phyloP scores from a whole-genome alignment of 441 rosid species.

The Adansonia rubrostipa region DNA sequence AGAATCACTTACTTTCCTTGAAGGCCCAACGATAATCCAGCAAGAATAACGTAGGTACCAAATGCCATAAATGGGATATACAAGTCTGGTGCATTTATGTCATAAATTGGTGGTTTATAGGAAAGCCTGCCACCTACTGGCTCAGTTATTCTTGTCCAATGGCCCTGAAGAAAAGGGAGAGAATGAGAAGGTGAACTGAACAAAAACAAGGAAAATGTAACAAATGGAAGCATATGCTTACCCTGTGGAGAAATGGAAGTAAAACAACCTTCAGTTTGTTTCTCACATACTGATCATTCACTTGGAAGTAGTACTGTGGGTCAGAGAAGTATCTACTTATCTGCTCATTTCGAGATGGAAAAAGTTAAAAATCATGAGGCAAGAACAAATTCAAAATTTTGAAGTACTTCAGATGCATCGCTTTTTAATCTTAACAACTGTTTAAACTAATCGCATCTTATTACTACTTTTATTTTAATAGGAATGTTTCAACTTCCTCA shows the following conservation, averaged over 20 bases:
- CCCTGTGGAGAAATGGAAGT: constrained; percentile 90
- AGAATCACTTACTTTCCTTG: constrained; percentile 74
- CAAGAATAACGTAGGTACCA: constrained; percentile 88
- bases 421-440: not conserved
- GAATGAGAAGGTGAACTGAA: constrained; percentile 25
- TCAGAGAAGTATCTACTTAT: constrained; percentile 88
- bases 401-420: not conserved
- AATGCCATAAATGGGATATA: constrained; percentile 96
- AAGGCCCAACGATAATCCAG: constrained; percentile 84
- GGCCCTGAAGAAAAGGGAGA: constrained; percentile 59
- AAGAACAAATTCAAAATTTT: constrained; percentile 1
- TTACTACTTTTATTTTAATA: not conserved
- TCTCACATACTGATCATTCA: constrained; percentile 90
- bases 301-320: constrained; percentile 98
- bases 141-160: constrained; percentile 90
- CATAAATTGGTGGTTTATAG: constrained; percentile 85
- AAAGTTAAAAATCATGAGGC: not conserved
- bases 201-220: not conserved
- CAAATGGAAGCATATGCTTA: constrained; percentile 33
- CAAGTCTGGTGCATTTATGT: constrained; percentile 92
- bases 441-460: not conserved
- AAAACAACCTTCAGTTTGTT: constrained; percentile 91
- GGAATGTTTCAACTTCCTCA: not conserved
- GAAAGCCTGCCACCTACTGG: constrained; percentile 97
- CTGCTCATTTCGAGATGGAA: constrained; percentile 47